Conservation (phyloP, 305 asterid species). For the Fraxinus albicans region DNA sequence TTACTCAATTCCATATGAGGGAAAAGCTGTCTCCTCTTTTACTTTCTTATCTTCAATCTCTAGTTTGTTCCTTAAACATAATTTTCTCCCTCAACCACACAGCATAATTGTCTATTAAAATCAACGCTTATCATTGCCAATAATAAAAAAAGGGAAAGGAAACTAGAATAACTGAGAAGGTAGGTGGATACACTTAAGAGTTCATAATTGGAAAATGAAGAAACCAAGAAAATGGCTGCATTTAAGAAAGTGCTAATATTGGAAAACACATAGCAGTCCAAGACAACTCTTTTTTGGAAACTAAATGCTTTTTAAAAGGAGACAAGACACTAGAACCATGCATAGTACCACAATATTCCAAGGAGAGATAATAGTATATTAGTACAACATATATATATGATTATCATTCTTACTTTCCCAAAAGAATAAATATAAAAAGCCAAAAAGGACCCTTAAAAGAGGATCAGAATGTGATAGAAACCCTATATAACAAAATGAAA, state of each 20-base stretch:
- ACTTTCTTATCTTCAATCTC: not conserved
- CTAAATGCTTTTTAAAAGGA: slow-evolving; percentile 27
- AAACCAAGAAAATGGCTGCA: not conserved
- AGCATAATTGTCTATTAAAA: not conserved
- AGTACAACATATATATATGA: slow-evolving; percentile 12
- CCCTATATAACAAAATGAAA: slow-evolving; percentile 8
- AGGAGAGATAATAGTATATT: slow-evolving; percentile 17
- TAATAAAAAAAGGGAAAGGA: not conserved
- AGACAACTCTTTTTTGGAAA: slow-evolving; percentile 33
- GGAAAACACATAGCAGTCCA: not conserved
- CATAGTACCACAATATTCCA: slow-evolving; percentile 20
- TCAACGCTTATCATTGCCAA: not conserved
- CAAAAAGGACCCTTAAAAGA: slow-evolving; percentile 38
- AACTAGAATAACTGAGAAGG: not conserved
- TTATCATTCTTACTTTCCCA: slow-evolving; percentile 20
- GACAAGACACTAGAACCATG: slow-evolving; percentile 41
- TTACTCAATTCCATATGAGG: not conserved
- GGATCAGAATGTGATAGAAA: slow-evolving; percentile 22
- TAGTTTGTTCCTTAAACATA: not conserved
- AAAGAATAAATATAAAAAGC: slow-evolving; percentile 32
- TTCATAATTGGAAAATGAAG: not conserved
- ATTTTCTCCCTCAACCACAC: not conserved
- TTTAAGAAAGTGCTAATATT: not conserved
- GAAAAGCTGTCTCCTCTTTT: not conserved
- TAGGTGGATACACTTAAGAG: not conserved